phyloP scores from a whole-genome alignment of 495 filamentous ascomycete genomes.

The Mytilinidion resinicola region DNA sequence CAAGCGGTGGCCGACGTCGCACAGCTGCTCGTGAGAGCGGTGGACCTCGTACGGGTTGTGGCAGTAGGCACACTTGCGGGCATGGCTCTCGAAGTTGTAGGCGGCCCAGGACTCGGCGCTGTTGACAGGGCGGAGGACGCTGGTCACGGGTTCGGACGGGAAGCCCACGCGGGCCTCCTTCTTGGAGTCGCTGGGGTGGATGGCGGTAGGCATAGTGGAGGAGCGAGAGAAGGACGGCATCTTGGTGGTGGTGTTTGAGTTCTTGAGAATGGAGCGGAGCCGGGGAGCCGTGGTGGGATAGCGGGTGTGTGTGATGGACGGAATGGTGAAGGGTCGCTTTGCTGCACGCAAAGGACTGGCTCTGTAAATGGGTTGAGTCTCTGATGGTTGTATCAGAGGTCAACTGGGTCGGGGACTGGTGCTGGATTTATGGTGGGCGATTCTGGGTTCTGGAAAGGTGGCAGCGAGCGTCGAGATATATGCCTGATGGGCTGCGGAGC shows the following conservation, averaged over 20 bases:
- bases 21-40: constrained; percentile 29
- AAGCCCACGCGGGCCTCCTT: constrained; percentile 27
- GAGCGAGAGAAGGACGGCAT: constrained; percentile 24
- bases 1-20: constrained; percentile 30
- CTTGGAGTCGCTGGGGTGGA: constrained; percentile 5
- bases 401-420: neutral
- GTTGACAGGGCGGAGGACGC: constrained; percentile 28
- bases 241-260: constrained; percentile 20
- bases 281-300: constrained; percentile 17
- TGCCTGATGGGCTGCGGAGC: neutral
- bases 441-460: neutral
- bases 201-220: constrained; percentile 23
- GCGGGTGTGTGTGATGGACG: neutral
- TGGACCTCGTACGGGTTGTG: constrained; percentile 32
- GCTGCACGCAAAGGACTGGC: neutral
- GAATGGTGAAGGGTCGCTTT: neutral
- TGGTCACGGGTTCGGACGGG: constrained; percentile 25
- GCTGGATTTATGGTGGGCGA: neutral
- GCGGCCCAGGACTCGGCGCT: constrained; percentile 33
- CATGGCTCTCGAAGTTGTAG: constrained; percentile 37
- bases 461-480: neutral
- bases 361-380: neutral
- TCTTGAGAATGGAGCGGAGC: constrained; percentile 25
- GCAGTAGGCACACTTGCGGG: constrained; percentile 32
- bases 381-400: neutral